Conservation (phyloP, 2,329 filamentous ascomycete genomes). For the Colletotrichum sp. region DNA sequence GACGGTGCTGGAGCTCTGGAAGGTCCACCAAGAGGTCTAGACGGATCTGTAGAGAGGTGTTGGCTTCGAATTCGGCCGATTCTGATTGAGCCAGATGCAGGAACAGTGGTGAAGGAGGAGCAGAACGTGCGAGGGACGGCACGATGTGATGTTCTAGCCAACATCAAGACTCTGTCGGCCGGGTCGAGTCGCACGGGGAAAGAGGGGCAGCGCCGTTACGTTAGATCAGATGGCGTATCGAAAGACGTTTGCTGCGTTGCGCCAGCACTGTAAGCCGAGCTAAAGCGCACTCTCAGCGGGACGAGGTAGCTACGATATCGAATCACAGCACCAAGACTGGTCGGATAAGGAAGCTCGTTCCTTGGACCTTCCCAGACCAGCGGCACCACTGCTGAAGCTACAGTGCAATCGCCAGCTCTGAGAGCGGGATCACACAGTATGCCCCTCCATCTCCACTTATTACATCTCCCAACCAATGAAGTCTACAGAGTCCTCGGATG, state of each 20-base stretch:
- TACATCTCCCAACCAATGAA: background rate
- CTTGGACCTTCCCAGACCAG: background rate
- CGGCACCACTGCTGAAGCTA: background rate
- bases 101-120: background rate
- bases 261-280: constrained; percentile 11
- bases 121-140: background rate
- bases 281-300: constrained; percentile 1
- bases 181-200: background rate
- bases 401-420: constrained; percentile 1
- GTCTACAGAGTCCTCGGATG: background rate
- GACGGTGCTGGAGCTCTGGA: background rate
- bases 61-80: background rate
- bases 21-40: background rate
- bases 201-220: constrained; percentile 6
- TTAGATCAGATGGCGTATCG: background rate
- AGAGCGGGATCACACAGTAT: background rate
- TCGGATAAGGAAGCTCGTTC: constrained; percentile 18
- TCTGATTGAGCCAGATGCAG: background rate
- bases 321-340: background rate
- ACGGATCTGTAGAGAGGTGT: background rate
- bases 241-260: background rate
- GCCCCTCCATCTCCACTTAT: background rate
- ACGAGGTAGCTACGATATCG: background rate
- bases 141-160: constrained; percentile 8
- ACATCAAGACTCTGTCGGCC: background rate